Conservation (phyloP, 495 filamentous ascomycete genomes). For the Tuber aestivum region DNA sequence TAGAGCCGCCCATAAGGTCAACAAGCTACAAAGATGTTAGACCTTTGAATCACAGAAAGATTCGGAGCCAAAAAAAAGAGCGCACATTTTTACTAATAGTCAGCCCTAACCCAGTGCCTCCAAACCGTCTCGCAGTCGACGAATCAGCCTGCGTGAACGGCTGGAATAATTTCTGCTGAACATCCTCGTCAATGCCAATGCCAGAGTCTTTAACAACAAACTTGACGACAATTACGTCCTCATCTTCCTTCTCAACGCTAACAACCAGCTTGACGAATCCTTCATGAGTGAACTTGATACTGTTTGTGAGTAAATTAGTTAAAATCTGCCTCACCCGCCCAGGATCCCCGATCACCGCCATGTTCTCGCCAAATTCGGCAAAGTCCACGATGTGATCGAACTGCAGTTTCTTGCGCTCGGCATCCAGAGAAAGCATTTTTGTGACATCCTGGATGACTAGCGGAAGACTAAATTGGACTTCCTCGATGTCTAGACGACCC, state of each 20-base stretch:
- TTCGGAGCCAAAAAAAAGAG: not conserved
- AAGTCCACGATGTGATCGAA: conserved; percentile 45
- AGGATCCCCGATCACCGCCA: conserved; percentile 64
- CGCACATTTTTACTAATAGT: conserved; percentile 66
- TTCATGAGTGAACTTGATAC: conserved; percentile 77
- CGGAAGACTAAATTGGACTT: conserved; percentile 70
- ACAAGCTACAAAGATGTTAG: conserved; percentile 54
- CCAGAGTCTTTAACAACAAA: conserved; percentile 74
- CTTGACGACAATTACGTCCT: conserved; percentile 49
- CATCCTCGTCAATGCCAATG: conserved; percentile 74
- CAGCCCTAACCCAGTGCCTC: conserved; percentile 73
- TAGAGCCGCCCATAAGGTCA: conserved; percentile 74
- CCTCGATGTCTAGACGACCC: conserved; percentile 65
- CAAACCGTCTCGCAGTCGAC: conserved; percentile 67
- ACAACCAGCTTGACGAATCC: conserved; percentile 59
- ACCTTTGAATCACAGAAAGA: not conserved
- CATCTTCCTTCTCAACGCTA: conserved; percentile 48
- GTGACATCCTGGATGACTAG: conserved; percentile 64
- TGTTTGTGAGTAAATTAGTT: conserved; percentile 80
- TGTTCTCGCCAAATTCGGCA: conserved; percentile 28
- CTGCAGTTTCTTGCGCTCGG: conserved; percentile 49
- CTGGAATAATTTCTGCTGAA: conserved; percentile 67
- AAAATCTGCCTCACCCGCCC: conserved; percentile 74
- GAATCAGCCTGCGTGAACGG: conserved; percentile 83
- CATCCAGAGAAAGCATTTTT: conserved; percentile 55